Evolutionary conservation across 805 yeast species (phyloP).

Genomic region (Kodamaea hsintzibuensis): DNA sequence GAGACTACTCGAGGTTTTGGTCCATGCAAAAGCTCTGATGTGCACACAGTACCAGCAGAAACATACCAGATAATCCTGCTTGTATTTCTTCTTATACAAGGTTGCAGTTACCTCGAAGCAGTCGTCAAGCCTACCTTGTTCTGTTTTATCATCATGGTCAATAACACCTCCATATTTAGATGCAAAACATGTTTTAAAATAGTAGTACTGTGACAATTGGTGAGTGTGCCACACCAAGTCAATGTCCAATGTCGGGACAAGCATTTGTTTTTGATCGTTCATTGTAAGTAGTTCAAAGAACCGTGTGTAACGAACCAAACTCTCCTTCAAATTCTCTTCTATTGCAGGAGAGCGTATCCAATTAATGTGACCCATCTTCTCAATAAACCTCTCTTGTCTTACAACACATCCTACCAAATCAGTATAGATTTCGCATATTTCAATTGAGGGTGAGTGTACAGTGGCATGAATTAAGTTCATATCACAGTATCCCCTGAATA

Average conservation of each 20-base stretch:
- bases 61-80: conserved; percentile 23
- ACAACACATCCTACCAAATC: conserved; percentile 27
- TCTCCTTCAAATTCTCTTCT: conserved; percentile 14
- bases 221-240: conserved; percentile 32
- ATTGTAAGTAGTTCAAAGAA: conserved; percentile 14
- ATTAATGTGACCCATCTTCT: conserved; percentile 20
- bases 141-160: conserved; percentile 29
- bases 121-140: conserved; percentile 18
- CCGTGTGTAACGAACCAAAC: conserved; percentile 19
- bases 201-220: conserved; percentile 18
- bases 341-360: conserved; percentile 18
- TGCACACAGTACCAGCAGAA: conserved; percentile 19
- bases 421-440: conserved; percentile 12
- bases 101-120: conserved; percentile 19
- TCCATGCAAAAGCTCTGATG: not conserved
- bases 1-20: not conserved
- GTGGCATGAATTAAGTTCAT: conserved; percentile 16
- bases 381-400: conserved; percentile 23
- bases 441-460: not conserved
- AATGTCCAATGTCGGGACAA: conserved; percentile 29
- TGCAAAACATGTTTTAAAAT: conserved; percentile 14
- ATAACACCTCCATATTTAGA: conserved; percentile 11
- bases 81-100: conserved; percentile 15
- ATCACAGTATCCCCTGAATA: conserved; percentile 11
- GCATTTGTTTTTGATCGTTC: conserved; percentile 4